Percentiles rank a stretch among this genome's conserved stretches.
Evolutionary conservation across 129 eudicot species (phyloP).

Genomic region (Flaveria brownii): DNA sequence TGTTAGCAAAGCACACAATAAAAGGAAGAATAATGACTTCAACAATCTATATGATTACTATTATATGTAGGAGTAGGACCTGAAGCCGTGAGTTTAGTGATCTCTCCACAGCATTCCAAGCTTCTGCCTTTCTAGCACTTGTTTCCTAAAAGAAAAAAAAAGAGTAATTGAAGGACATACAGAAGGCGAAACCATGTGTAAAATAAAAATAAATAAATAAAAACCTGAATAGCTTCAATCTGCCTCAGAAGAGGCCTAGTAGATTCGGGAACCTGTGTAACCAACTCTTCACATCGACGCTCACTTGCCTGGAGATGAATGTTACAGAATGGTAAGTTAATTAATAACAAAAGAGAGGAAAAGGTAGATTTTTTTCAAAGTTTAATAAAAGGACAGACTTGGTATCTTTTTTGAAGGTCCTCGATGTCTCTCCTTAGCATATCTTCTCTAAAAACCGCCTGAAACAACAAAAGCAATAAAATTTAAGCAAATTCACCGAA

Average conservation of each 20-base stretch:
- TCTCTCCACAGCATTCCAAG: slow-evolving; percentile 97
- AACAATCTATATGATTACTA: not conserved
- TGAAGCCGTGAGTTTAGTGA: slow-evolving; percentile 85
- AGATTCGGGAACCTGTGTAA: slow-evolving; percentile 96
- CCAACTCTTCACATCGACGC: slow-evolving; percentile 93
- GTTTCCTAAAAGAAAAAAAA: slow-evolving; percentile 59
- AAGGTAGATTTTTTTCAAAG: not conserved
- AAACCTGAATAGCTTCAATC: slow-evolving; percentile 95
- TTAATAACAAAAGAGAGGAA: not conserved
- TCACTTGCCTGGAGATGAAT: slow-evolving; percentile 74
- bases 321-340: not conserved
- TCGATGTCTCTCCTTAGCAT: slow-evolving; percentile 84
- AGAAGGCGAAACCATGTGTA: slow-evolving; percentile 5
- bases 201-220: slow-evolving; percentile 11
- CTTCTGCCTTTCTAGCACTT: slow-evolving; percentile 79
- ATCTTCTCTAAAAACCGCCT: slow-evolving; percentile 84
- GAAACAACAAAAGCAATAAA: slow-evolving; percentile 26
- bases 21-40: not conserved
- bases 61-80: slow-evolving; percentile 45
- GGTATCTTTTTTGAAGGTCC: slow-evolving; percentile 96
- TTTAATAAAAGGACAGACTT: slow-evolving; percentile 45
- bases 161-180: not conserved
- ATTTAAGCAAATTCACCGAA: not conserved
- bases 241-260: slow-evolving; percentile 96
- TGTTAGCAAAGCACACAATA: slow-evolving; percentile 12